Conservation (phyloP, 2,329 filamentous ascomycete species). For the Madurella fahalii region DNA sequence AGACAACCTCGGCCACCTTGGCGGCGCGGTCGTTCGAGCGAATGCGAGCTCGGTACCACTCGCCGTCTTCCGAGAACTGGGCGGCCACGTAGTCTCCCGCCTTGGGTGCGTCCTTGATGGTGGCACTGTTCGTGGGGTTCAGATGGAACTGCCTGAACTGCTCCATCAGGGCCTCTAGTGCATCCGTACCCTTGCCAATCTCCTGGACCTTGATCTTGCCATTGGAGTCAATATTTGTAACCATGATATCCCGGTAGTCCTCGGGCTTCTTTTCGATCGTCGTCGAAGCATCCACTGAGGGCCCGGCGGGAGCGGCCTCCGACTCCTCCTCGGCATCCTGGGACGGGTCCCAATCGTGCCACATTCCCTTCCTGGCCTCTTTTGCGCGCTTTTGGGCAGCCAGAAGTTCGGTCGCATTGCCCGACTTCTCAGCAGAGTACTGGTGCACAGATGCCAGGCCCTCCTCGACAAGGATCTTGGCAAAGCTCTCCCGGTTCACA, state of each 20-base stretch:
- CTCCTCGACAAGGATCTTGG: constrained; percentile 89
- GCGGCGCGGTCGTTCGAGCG: constrained; percentile 88
- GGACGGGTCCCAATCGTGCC: constrained; percentile 91
- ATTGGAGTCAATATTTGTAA: constrained; percentile 82
- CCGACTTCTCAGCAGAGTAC: constrained; percentile 93
- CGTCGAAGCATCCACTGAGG: constrained; percentile 50
- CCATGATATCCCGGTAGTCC: constrained; percentile 90
- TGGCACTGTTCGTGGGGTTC: constrained; percentile 72
- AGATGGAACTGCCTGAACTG: constrained; percentile 89
- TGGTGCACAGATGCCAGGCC: constrained; percentile 87
- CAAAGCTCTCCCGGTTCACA: constrained; percentile 92
- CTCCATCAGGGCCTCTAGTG: constrained; percentile 82
- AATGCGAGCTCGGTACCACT: constrained; percentile 92
- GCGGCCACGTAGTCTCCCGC: constrained; percentile 87
- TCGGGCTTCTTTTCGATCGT: constrained; percentile 61
- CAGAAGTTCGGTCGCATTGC: constrained; percentile 81
- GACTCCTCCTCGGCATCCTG: constrained; percentile 66
- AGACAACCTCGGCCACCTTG: constrained; percentile 85
- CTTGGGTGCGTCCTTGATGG: constrained; percentile 75
- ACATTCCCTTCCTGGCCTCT: constrained; percentile 80
- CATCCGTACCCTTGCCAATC: constrained; percentile 78
- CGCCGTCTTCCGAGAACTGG: constrained; percentile 80
- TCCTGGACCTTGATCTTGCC: constrained; percentile 88
- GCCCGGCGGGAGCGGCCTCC: constrained; percentile 47
- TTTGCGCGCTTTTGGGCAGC: constrained; percentile 87